phyloP scores from a whole-genome alignment of 2,329 filamentous ascomycete genomes.

The Fusarium pseudonygamai region DNA sequence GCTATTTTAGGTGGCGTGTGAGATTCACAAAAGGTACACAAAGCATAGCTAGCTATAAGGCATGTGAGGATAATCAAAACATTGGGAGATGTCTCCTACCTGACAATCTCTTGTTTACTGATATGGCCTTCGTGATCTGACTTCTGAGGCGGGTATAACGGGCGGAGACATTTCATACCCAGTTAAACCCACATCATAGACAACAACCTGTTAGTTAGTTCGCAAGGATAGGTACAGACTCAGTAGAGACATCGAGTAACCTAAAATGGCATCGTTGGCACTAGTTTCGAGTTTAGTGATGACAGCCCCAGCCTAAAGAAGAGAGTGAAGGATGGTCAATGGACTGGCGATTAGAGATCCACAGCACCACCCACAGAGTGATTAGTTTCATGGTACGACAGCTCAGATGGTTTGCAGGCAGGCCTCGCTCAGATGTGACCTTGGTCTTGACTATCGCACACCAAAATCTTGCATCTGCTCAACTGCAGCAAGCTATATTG shows the following conservation, averaged over 20 bases:
- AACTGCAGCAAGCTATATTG: constrained; percentile 7
- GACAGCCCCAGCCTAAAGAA: constrained; percentile 30
- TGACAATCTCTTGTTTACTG: constrained; percentile 5
- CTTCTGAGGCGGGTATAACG: constrained; percentile 21
- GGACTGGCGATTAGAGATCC: constrained; percentile 19
- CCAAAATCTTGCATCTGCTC: constrained; percentile 16
- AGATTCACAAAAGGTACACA: constrained; percentile 20
- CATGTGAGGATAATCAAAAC: constrained; percentile 21
- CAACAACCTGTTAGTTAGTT: constrained; percentile 22
- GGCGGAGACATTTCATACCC: constrained; percentile 8
- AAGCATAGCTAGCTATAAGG: constrained; percentile 19
- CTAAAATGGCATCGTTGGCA: constrained; percentile 29
- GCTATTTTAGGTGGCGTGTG: constrained; percentile 22
- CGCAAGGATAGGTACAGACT: constrained; percentile 10
- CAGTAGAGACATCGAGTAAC: background rate
- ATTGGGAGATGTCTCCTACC: constrained; percentile 23
- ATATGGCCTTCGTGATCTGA: background rate
- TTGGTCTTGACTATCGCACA: constrained; percentile 14
- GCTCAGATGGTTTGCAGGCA: constrained; percentile 26
- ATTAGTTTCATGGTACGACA: constrained; percentile 30
- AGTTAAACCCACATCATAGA: constrained; percentile 17
- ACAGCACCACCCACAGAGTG: constrained; percentile 19
- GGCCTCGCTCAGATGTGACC: constrained; percentile 11
- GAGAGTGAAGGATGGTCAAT: constrained; percentile 22
- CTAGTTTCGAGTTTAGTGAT: constrained; percentile 36